These are phyloP conservation scores for Graphiopsis chlorocephala DNA, from an alignment of 2,329 filamentous ascomycete genomes.

Conservation along the genomic window DNA sequence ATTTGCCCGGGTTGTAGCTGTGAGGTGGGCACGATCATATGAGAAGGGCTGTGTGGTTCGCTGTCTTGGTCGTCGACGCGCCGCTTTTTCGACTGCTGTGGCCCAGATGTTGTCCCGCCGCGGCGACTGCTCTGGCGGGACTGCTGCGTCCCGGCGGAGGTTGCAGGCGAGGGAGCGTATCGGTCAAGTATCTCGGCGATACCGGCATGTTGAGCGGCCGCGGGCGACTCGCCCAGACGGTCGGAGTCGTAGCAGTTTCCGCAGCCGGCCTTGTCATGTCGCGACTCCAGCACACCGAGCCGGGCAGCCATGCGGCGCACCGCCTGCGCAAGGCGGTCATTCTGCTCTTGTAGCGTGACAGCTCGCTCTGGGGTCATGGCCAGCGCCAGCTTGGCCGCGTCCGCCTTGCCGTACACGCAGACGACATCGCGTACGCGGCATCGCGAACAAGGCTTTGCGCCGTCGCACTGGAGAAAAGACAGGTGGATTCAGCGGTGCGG, in stretches of 20 bases:
- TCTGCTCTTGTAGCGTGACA: constrained; percentile 3
- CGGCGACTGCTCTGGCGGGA: neutral
- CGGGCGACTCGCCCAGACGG: constrained; percentile 1
- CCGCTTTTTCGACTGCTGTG: neutral
- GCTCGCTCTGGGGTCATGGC: constrained; percentile 1
- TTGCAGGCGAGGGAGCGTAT: neutral
- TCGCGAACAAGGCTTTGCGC: constrained; percentile 6
- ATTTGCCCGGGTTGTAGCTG: constrained; percentile 4
- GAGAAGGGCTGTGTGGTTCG: constrained; percentile 1
- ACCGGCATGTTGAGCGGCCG: neutral
- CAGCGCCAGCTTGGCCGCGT: constrained; percentile 2
- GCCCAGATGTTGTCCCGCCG: neutral
- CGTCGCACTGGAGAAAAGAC: neutral
- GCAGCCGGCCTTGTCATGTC: neutral
- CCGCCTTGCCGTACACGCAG: constrained; percentile 2
- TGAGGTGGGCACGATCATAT: neutral
- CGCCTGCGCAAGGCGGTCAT: constrained; percentile 1
- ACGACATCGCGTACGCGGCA: neutral
- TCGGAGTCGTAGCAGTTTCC: neutral
- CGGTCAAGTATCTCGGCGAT: constrained; percentile 1
- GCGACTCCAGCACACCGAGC: neutral
- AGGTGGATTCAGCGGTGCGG: neutral
- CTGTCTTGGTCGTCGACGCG: constrained; percentile 1
- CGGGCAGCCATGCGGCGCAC: constrained; percentile 3
- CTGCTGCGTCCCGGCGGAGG: neutral